Conservation (phyloP, 2,329 filamentous ascomycete species). For the Aspergillus tubingensis region DNA sequence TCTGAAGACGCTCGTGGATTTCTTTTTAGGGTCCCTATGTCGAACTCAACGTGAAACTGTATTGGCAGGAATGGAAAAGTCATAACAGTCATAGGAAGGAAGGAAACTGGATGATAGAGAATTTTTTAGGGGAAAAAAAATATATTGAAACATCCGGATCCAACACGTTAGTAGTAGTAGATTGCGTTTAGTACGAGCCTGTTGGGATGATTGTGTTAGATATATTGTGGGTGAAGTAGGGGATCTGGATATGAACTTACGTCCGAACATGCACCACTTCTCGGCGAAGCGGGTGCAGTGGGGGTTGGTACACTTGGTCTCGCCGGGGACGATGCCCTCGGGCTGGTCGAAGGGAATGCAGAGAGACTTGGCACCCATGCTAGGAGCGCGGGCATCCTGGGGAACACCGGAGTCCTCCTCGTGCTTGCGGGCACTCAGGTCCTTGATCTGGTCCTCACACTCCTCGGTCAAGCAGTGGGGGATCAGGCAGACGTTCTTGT, state of each 20-base stretch:
- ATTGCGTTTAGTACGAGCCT: constrained; percentile 33
- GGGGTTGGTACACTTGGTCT: constrained; percentile 90
- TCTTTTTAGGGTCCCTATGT: neutral
- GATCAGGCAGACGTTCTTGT: constrained; percentile 89
- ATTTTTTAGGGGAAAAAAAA: too few relatives aligned
- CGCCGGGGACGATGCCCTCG: constrained; percentile 71
- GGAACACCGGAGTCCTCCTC: constrained; percentile 63
- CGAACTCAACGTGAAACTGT: constrained; percentile 6
- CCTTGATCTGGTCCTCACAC: constrained; percentile 95
- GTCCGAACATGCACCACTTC: constrained; percentile 91
- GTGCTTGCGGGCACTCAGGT: constrained; percentile 75
- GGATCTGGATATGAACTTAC: constrained; percentile 45
- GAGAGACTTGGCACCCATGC: constrained; percentile 75
- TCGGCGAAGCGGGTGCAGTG: constrained; percentile 76
- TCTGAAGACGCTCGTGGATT: neutral
- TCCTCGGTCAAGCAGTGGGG: constrained; percentile 81
- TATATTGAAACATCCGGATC: neutral
- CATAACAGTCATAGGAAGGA: constrained; percentile 17
- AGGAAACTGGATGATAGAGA: neutral
- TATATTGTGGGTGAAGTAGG: neutral
- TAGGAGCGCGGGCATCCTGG: constrained; percentile 72
- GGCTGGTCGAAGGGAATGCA: constrained; percentile 87
- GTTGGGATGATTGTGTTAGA: constrained; percentile 5
- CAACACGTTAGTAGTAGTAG: neutral
- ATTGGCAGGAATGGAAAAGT: constrained; percentile 12